Evolutionary conservation across 768 basidiomycete species (phyloP).

Genomic region (Boletus tylopilopsis): DNA sequence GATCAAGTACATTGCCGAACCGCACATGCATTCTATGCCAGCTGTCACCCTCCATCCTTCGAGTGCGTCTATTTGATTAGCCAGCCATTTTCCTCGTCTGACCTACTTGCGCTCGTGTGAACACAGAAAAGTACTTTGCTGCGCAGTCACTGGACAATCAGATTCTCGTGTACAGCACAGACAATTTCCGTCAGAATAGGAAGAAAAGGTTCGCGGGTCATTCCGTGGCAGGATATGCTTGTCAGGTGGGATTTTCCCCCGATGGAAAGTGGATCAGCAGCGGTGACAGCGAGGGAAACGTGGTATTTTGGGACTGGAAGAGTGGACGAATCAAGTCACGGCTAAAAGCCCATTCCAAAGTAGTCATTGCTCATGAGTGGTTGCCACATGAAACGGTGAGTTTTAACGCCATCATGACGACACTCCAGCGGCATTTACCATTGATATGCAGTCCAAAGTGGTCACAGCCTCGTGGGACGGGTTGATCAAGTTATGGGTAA

Average conservation of each 20-base stretch:
- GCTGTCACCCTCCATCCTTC: slow-evolving; percentile 94
- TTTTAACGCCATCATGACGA: slow-evolving; percentile 14
- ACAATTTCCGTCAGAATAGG: slow-evolving; percentile 97
- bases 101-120: slow-evolving; percentile 16
- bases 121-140: slow-evolving; percentile 88
- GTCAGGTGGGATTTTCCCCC: slow-evolving; percentile 95
- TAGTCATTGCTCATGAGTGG: slow-evolving; percentile 99
- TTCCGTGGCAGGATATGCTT: slow-evolving; percentile 95
- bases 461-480: slow-evolving; percentile 98
- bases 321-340: slow-evolving; percentile 93
- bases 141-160: slow-evolving; percentile 98
- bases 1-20: slow-evolving; percentile 99
- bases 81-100: neutral
- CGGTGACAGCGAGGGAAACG: slow-evolving; percentile 91
- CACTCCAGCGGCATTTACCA: slow-evolving; percentile 8
- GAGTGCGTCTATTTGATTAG: slow-evolving; percentile 55
- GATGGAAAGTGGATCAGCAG: slow-evolving; percentile 99
- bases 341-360: slow-evolving; percentile 86
- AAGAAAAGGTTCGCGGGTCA: slow-evolving; percentile 99
- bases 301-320: slow-evolving; percentile 99
- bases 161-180: slow-evolving; percentile 94
- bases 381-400: slow-evolving; percentile 94
- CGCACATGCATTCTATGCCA: slow-evolving; percentile 99
- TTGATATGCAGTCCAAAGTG: slow-evolving; percentile 75
- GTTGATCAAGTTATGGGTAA: slow-evolving; percentile 94